Percentiles rank a stretch among this genome's conserved stretches.
Evolutionary conservation across 257 asterid genomes (phyloP).

Genomic region (Handroanthus guayacan): DNA sequence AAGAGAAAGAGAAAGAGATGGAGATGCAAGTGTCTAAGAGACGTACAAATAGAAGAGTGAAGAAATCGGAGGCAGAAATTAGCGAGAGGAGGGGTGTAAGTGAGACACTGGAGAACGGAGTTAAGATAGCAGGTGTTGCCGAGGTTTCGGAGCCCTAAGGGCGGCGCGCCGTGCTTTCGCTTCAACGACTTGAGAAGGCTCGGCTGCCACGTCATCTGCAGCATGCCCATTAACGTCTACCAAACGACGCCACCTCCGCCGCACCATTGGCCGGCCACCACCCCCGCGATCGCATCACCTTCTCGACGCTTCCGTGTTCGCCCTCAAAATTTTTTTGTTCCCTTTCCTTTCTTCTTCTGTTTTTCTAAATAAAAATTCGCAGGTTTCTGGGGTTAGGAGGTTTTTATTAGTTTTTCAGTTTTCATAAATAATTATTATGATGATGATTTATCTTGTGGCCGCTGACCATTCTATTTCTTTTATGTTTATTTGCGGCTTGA

Average conservation of each 20-base stretch:
- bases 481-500: neutral
- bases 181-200: constrained; percentile 67
- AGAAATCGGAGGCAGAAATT: constrained; percentile 83
- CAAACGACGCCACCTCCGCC: constrained; percentile 51
- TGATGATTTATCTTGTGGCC: neutral
- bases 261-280: constrained; percentile 64
- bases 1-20: neutral
- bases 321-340: constrained; percentile 10
- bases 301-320: constrained; percentile 31
- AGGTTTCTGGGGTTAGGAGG: constrained; percentile 46
- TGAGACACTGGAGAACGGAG: constrained; percentile 99
- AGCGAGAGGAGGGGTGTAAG: constrained; percentile 96
- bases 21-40: neutral
- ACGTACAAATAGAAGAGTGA: constrained; percentile 83
- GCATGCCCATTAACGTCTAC: constrained; percentile 74
- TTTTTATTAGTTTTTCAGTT: constrained; percentile 36
- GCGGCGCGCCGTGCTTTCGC: constrained; percentile 82
- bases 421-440: neutral
- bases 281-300: constrained; percentile 67
- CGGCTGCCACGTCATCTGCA: constrained; percentile 99
- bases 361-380: constrained; percentile 4
- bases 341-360: neutral
- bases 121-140: constrained; percentile 97
- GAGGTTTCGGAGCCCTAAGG: constrained; percentile 91
- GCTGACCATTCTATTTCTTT: neutral